phyloP scores from a whole-genome alignment of 2,329 filamentous ascomycete species.

The Penicillium corylophilum region DNA sequence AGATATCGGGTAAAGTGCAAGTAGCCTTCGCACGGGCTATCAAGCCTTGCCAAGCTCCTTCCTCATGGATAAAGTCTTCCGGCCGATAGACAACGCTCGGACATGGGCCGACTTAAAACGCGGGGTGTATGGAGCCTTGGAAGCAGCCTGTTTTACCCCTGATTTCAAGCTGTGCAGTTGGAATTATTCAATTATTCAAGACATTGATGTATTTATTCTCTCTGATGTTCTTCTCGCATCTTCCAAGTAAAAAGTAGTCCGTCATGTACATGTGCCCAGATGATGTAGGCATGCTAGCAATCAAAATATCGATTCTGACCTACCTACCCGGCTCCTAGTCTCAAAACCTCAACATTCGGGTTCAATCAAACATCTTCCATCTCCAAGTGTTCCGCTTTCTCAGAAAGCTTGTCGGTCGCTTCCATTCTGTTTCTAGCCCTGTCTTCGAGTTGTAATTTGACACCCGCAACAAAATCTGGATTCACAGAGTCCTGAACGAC shows the following conservation, averaged over 20 bases:
- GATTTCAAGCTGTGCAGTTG: not conserved
- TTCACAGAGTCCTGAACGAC: slow-evolving; percentile 13
- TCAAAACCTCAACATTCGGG: too few species aligned
- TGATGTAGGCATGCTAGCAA: too few species aligned
- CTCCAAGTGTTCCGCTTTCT: not conserved
- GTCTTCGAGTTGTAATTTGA: slow-evolving; percentile 39
- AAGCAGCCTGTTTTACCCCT: not conserved
- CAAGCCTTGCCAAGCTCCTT: not conserved
- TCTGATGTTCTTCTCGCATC: too few species aligned
- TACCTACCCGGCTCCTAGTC: too few species aligned
- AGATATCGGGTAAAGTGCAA: not conserved
- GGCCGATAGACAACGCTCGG: not conserved
- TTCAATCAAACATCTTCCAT: slow-evolving; percentile 1
- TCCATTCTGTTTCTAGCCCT: slow-evolving; percentile 1
- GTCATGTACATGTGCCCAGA: too few species aligned
- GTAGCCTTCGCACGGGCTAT: not conserved
- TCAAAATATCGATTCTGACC: too few species aligned
- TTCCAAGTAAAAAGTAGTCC: too few species aligned
- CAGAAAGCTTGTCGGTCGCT: not conserved
- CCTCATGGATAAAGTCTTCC: not conserved
- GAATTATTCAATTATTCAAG: too few species aligned
- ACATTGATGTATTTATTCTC: too few species aligned
- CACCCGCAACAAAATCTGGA: slow-evolving; percentile 6
- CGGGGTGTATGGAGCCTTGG: not conserved
- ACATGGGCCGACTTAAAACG: not conserved